A percentile compares a stretch with the other conserved stretches of the same genome.
Conservation (phyloP, 2,329 filamentous ascomycete species). For the Fusarium albidum region DNA sequence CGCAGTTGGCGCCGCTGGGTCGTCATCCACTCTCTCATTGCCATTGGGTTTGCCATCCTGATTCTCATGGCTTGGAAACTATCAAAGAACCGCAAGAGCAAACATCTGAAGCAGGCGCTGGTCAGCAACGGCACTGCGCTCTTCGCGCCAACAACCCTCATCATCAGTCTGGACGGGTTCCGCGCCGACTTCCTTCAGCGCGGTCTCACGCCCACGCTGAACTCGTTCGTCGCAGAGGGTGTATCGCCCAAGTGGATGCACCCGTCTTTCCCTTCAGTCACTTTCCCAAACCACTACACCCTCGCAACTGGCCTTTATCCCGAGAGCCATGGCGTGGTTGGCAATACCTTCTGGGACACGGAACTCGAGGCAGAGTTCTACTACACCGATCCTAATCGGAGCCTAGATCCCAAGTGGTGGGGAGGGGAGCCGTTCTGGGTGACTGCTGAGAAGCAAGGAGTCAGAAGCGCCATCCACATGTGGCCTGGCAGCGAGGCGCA, state of each 20-base stretch:
- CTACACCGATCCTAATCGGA: conserved; percentile 79
- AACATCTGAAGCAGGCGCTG: conserved; percentile 42
- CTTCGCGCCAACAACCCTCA: conserved; percentile 90
- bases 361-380: conserved; percentile 80
- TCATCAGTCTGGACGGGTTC: conserved; percentile 96
- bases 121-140: conserved; percentile 85
- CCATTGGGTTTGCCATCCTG: conserved; percentile 63
- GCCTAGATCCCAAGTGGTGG: conserved; percentile 93
- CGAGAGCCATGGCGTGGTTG: conserved; percentile 90
- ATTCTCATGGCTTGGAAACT: conserved; percentile 67
- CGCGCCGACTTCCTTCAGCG: conserved; percentile 90
- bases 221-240: conserved; percentile 79
- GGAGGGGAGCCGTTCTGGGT: conserved; percentile 93
- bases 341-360: conserved; percentile 95
- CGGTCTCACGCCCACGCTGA: conserved; percentile 83
- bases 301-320: conserved; percentile 92
- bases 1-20: conserved; percentile 63
- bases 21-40: conserved; percentile 61
- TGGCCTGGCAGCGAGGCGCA: conserved; percentile 97
- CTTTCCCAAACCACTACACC: conserved; percentile 96
- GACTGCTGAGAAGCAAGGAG: conserved; percentile 83
- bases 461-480: conserved; percentile 91
- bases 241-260: conserved; percentile 93
- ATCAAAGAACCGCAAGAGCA: conserved; percentile 55
- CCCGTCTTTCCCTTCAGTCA: conserved; percentile 94